Evolutionary conservation across 75 land plant genomes (phyloP).

Genomic region (Chamaecyparis obtusa): DNA sequence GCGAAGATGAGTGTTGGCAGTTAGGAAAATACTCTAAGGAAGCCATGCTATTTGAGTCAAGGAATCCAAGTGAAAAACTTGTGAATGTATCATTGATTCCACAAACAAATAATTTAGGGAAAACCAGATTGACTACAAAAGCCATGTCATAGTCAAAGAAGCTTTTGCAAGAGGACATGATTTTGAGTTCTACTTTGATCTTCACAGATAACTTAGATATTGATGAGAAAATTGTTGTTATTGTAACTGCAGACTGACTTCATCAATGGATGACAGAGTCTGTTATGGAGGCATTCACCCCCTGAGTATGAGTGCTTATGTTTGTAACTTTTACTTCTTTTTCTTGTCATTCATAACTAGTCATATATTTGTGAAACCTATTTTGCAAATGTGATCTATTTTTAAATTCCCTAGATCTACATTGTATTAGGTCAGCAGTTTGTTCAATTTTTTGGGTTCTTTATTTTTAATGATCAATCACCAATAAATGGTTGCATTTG

Average conservation of each 20-base stretch:
- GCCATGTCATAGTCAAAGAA: not conserved
- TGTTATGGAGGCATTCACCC: not conserved
- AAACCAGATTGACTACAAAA: not conserved
- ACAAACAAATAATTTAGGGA: not conserved
- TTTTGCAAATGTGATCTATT: not conserved
- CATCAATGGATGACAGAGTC: constrained; percentile 2
- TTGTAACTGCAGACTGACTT: not conserved
- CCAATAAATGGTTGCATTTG: not conserved
- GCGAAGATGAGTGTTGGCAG: too few relatives aligned
- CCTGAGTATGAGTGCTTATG: not conserved
- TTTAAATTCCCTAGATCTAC: not conserved
- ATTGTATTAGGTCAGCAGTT: not conserved
- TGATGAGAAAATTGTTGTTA: not conserved
- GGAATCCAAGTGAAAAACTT: not conserved
- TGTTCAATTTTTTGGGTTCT: not conserved
- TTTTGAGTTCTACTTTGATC: not conserved
- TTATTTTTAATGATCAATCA: not conserved
- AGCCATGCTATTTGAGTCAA: not conserved
- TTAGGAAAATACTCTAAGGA: not conserved
- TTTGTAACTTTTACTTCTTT: not conserved
- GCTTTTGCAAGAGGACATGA: not conserved
- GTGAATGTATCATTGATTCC: not conserved
- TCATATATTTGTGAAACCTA: not conserved
- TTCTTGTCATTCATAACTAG: not conserved
- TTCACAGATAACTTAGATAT: not conserved